Percentiles rank a stretch among this genome's conserved stretches.
phyloP scores from a whole-genome alignment of 805 yeast genomes.

The Saccharomyces kudriavzevii region DNA sequence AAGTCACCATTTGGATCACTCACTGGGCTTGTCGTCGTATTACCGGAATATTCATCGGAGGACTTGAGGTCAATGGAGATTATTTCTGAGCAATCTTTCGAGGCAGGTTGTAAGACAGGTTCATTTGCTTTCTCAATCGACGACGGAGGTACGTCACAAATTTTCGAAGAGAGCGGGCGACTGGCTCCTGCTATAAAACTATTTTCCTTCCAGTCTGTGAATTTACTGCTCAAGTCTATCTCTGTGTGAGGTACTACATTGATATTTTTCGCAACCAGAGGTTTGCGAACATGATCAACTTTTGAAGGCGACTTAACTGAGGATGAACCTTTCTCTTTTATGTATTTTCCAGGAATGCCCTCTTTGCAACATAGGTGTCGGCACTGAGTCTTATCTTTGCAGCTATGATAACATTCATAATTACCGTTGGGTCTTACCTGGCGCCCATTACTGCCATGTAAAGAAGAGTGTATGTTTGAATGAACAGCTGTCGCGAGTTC shows the following conservation, averaged over 20 bases:
- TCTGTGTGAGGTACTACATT: neutral
- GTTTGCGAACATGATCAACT: neutral
- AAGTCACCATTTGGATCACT: neutral
- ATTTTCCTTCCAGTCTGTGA: neutral
- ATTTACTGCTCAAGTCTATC: neutral
- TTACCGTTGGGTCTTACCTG: slow-evolving; percentile 25
- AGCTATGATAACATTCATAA: slow-evolving; percentile 36
- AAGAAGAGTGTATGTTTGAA: neutral
- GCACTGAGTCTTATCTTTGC: slow-evolving; percentile 34
- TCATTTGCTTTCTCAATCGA: neutral
- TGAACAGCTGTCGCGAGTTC: neutral
- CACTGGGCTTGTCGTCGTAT: neutral
- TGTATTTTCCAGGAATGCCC: slow-evolving; percentile 29
- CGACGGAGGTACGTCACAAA: neutral
- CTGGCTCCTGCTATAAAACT: neutral
- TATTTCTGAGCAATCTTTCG: neutral
- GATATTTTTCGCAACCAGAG: neutral
- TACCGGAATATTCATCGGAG: neutral
- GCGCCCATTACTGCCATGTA: slow-evolving; percentile 3
- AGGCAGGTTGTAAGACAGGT: neutral
- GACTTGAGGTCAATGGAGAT: neutral
- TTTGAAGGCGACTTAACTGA: neutral
- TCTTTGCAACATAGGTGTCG: slow-evolving; percentile 43
- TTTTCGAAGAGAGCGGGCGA: neutral
- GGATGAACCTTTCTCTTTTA: slow-evolving; percentile 1